A percentile compares a stretch with the other conserved stretches of the same genome.
Evolutionary conservation across 306 rosid genomes (phyloP).

Genomic region (Lagenaria siceraria): DNA sequence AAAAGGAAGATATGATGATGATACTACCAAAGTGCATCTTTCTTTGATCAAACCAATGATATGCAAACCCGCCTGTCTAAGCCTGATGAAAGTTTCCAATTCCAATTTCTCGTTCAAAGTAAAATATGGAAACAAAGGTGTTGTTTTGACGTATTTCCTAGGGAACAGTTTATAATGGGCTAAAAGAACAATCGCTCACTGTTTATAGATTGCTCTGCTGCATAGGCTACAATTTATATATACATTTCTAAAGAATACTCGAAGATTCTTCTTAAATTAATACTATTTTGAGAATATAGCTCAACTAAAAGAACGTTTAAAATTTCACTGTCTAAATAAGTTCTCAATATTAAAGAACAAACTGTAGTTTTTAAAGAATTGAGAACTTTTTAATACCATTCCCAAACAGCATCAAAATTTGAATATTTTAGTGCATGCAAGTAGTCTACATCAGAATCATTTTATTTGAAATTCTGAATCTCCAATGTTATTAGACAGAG

Average conservation of each 20-base stretch:
- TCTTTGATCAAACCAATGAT: not conserved
- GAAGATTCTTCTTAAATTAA: not conserved
- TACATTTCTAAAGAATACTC: not conserved
- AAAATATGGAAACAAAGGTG: not conserved
- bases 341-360: not conserved
- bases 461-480: not conserved
- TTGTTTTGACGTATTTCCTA: not conserved
- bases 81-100: not conserved
- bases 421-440: not conserved
- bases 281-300: not conserved
- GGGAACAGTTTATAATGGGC: not conserved
- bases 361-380: not conserved
- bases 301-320: not conserved
- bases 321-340: not conserved
- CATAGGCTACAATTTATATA: not conserved
- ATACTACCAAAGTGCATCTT: not conserved
- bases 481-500: not conserved
- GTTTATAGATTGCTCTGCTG: not conserved
- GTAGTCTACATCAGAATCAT: not conserved
- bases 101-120: not conserved
- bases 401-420: not conserved
- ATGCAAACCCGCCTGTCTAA: not conserved
- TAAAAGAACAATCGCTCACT: not conserved
- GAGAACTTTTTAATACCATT: not conserved
- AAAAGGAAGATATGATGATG: not conserved